phyloP scores from a whole-genome alignment of 129 eudicot species.

The Helianthus tuberosus region DNA sequence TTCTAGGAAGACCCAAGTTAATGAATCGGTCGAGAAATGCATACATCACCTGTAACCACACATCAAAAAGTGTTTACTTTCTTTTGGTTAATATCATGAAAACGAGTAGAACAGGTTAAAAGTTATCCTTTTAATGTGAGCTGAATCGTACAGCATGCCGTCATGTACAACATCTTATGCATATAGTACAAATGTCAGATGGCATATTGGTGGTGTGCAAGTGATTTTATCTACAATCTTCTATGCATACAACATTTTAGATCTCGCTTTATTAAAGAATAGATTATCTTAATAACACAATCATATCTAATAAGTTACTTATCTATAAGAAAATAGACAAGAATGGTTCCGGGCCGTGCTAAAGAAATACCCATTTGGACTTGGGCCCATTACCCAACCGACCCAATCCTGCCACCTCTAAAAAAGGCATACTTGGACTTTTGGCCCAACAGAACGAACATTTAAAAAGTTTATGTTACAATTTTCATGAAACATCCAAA shows the following conservation, averaged over 20 bases:
- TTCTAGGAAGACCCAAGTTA: constrained; percentile 88
- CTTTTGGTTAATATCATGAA: not conserved
- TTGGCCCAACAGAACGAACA: not conserved
- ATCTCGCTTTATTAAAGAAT: not conserved
- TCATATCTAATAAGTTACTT: not conserved
- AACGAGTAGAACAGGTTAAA: not conserved
- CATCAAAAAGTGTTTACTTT: not conserved
- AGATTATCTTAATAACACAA: not conserved
- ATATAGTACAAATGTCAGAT: not conserved
- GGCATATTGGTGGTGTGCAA: not conserved
- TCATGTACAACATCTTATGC: not conserved
- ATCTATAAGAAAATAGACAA: not conserved
- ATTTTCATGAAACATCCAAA: not conserved
- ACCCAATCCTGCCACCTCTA: not conserved
- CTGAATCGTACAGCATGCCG: not conserved
- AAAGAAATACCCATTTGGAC: not conserved
- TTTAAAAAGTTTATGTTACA: not conserved
- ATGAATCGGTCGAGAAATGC: constrained; percentile 87
- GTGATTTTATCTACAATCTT: not conserved
- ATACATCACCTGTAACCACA: constrained; percentile 70
- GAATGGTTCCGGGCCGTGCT: not conserved
- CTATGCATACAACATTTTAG: not conserved
- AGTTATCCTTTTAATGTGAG: not conserved
- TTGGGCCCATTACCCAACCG: not conserved
- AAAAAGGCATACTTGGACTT: not conserved